phyloP scores from a whole-genome alignment of 2,329 filamentous ascomycete species.

The Penicillium brasilianum region DNA sequence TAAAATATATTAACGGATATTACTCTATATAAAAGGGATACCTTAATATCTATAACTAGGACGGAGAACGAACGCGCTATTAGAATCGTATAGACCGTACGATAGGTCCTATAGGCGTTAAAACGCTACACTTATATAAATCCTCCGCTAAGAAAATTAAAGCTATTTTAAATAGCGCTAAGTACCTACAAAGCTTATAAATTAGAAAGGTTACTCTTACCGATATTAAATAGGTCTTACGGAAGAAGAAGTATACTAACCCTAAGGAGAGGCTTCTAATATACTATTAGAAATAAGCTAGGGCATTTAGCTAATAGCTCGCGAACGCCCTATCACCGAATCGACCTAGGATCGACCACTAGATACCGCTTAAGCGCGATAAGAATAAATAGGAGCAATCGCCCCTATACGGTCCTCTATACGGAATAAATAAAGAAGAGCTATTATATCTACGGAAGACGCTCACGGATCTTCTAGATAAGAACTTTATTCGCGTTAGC shows the following conservation, averaged over 20 bases:
- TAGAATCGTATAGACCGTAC: not conserved
- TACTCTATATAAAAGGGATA: not conserved
- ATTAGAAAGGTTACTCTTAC: not conserved
- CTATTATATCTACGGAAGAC: not conserved
- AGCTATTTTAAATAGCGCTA: not conserved
- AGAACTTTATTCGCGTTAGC: slow-evolving; percentile 7
- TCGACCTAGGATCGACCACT: not conserved
- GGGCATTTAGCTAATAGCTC: not conserved
- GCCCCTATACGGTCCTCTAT: not conserved
- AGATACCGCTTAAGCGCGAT: not conserved
- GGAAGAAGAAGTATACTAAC: not conserved
- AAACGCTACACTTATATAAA: not conserved
- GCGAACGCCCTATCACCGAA: not conserved
- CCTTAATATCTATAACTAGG: not conserved
- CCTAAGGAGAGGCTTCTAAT: not conserved
- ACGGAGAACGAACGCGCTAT: not conserved
- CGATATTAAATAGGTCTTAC: not conserved
- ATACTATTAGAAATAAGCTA: not conserved
- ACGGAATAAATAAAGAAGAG: slow-evolving; percentile 1
- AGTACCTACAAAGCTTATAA: not conserved
- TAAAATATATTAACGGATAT: not conserved
- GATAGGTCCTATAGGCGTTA: not conserved
- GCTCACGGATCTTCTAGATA: not conserved
- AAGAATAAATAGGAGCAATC: not conserved
- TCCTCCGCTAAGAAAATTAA: not conserved